A percentile compares a stretch with the other conserved stretches of the same genome.
phyloP scores from a whole-genome alignment of 208 protist species.

The Acanthamoeba castellanii region DNA sequence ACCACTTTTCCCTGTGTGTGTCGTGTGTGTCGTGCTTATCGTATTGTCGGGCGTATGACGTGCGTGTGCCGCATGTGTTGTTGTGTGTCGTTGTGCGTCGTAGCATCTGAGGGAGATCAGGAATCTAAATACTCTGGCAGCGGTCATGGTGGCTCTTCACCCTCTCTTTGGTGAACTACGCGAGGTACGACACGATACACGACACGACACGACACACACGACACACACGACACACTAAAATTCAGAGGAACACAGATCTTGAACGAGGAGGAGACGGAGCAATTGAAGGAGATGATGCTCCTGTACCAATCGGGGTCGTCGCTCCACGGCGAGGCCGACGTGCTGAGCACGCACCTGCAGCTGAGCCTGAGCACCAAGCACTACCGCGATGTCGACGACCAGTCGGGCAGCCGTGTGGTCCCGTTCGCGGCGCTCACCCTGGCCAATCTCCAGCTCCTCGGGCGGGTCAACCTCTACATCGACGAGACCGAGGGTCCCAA shows the following conservation, averaged over 20 bases:
- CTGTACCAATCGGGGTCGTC: neutral
- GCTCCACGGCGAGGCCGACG: constrained; percentile 1
- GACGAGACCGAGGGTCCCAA: neutral
- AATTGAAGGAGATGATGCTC: constrained; percentile 5
- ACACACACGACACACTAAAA: too few relatives aligned
- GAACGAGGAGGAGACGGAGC: neutral
- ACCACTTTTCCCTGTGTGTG: neutral
- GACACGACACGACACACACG: neutral
- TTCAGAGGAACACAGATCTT: neutral
- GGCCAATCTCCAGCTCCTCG: constrained; percentile 5
- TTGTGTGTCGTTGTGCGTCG: neutral
- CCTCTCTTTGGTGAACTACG: neutral
- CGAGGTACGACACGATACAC: neutral
- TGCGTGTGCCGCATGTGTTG: neutral
- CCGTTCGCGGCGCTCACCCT: constrained; percentile 1
- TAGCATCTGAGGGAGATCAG: neutral
- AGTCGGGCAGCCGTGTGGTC: neutral
- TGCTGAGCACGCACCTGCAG: constrained; percentile 6
- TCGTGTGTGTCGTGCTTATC: too few relatives aligned
- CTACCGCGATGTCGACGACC: neutral
- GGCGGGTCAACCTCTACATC: neutral
- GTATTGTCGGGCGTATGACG: too few relatives aligned
- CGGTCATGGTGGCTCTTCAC: neutral
- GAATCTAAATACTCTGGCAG: neutral
- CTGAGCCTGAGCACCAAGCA: constrained; percentile 47